Conservation (phyloP, 129 eudicot species). For the Gnaphalium uliginosum region DNA sequence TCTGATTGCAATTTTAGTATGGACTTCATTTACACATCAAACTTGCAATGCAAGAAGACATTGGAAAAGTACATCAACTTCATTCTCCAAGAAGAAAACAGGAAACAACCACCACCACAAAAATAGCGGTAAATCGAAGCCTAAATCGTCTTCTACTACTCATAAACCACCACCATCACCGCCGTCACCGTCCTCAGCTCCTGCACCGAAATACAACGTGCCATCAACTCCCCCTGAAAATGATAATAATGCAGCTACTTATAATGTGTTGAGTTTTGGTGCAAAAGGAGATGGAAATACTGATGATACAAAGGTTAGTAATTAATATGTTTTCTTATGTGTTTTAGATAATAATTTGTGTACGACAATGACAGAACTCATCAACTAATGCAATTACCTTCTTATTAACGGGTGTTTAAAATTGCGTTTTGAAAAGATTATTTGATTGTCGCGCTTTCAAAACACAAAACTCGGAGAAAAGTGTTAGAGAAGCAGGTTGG, state of each 20-base stretch:
- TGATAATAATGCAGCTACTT: slow-evolving; percentile 16
- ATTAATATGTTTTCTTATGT: neutral
- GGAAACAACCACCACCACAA: slow-evolving; percentile 33
- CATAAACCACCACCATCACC: slow-evolving; percentile 48
- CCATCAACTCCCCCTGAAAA: slow-evolving; percentile 19
- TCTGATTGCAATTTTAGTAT: slow-evolving; percentile 45
- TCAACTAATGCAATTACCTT: too few relatives aligned
- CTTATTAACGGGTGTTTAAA: too few relatives aligned
- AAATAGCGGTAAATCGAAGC: slow-evolving; percentile 38
- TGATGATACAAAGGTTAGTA: slow-evolving; percentile 73
- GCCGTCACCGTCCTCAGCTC: slow-evolving; percentile 35
- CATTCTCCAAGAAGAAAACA: slow-evolving; percentile 53
- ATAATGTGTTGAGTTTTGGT: slow-evolving; percentile 66
- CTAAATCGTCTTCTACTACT: slow-evolving; percentile 25
- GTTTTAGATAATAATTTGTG: too few relatives aligned
- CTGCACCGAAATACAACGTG: slow-evolving; percentile 28
- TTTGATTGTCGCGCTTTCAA: too few relatives aligned
- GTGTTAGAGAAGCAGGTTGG: too few relatives aligned
- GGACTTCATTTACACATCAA: slow-evolving; percentile 44
- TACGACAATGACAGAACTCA: too few relatives aligned
- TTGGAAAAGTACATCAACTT: slow-evolving; percentile 37
- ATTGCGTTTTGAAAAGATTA: too few relatives aligned
- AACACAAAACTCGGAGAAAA: too few relatives aligned
- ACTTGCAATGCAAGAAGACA: slow-evolving; percentile 57
- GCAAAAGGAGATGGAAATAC: slow-evolving; percentile 74